A percentile compares a stretch with the other conserved stretches of the same genome.
phyloP scores from a whole-genome alignment of 2,329 filamentous ascomycete genomes.

The Pyrenophora tritici-repentis region DNA sequence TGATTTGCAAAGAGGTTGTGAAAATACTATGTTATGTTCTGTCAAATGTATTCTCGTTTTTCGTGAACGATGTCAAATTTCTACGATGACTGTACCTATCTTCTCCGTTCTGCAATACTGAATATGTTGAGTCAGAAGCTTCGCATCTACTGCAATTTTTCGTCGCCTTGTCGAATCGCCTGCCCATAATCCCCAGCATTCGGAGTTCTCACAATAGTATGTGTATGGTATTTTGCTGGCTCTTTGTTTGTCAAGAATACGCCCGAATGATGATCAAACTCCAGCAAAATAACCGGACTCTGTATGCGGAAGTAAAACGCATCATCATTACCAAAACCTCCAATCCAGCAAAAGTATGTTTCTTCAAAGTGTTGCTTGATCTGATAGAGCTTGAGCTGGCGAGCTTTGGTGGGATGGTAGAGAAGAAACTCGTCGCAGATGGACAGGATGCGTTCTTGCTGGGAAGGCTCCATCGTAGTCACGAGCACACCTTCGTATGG shows the following conservation, averaged over 20 bases:
- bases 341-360: constrained; percentile 82
- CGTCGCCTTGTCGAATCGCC: constrained; percentile 48
- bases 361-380: constrained; percentile 64
- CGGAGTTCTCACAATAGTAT: constrained; percentile 72
- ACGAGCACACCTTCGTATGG: constrained; percentile 71
- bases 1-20: no score
- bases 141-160: constrained; percentile 22
- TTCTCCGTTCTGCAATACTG: no score
- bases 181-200: constrained; percentile 78
- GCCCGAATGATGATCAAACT: constrained; percentile 81
- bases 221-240: constrained; percentile 78
- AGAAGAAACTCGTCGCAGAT: constrained; percentile 70
- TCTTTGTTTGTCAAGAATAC: constrained; percentile 75
- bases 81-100: no score
- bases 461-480: constrained; percentile 52
- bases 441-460: constrained; percentile 60
- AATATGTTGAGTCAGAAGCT: no score
- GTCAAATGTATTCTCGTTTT: no score
- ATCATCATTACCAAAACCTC: constrained; percentile 67
- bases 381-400: constrained; percentile 60
- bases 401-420: constrained; percentile 65
- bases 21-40: no score
- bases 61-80: no score
- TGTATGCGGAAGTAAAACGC: constrained; percentile 80
- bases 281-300: constrained; percentile 72